Percentiles rank a stretch among this genome's conserved stretches.
These are phyloP conservation scores for Trichosanthes cucumerina DNA, from an alignment of 306 rosid species.

Conservation along the genomic window DNA sequence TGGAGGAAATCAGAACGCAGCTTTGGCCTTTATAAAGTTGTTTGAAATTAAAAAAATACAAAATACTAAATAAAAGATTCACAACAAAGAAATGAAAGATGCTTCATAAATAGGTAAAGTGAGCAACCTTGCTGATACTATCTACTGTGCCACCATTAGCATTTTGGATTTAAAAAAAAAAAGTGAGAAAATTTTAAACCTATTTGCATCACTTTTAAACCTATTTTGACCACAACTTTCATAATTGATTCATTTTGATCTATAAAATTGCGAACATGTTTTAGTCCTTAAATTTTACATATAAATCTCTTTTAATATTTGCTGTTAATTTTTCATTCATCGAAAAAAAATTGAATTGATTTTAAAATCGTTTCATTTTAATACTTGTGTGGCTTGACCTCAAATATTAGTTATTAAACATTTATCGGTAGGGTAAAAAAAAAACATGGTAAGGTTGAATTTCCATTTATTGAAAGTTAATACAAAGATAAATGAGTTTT, in stretches of 20 bases:
- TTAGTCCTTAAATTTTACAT: not conserved
- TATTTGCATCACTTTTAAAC: not conserved
- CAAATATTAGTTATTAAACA: too few relatives aligned
- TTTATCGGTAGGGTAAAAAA: not conserved
- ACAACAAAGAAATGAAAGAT: slow-evolving; percentile 12
- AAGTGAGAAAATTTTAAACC: not conserved
- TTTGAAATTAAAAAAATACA: not conserved
- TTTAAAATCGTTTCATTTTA: not conserved
- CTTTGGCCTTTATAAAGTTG: not conserved
- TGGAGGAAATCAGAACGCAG: slow-evolving; percentile 6
- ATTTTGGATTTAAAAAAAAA: slow-evolving; percentile 11
- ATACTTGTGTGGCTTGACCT: too few relatives aligned
- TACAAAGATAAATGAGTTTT: too few relatives aligned
- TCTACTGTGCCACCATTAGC: slow-evolving; percentile 17
- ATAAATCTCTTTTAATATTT: not conserved
- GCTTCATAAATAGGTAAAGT: slow-evolving; percentile 17
- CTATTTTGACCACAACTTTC: not conserved
- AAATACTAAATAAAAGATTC: slow-evolving; percentile 2
- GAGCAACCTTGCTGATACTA: slow-evolving; percentile 13
- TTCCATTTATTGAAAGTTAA: too few relatives aligned
- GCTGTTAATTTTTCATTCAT: too few relatives aligned
- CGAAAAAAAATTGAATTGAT: too few relatives aligned
- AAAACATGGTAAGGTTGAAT: not conserved
- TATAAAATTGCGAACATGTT: not conserved
- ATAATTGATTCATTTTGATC: not conserved